These are phyloP conservation scores for Sordariomycetes sp. DNA, from an alignment of 2,329 filamentous ascomycete species.

Conservation along the genomic window DNA sequence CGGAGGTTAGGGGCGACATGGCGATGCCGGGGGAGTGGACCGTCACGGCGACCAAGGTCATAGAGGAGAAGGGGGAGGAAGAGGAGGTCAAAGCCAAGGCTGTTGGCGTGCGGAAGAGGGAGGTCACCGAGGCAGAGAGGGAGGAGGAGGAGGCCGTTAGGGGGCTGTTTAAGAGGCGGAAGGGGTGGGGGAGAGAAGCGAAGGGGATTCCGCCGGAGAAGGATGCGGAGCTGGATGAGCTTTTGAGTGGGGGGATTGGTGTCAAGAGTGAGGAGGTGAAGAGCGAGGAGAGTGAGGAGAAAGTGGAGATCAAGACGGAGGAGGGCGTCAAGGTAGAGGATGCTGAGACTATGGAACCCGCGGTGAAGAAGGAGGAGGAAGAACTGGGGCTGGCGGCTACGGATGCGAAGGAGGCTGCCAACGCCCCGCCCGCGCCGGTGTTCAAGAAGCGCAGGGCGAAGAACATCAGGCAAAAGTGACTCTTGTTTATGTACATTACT, in stretches of 20 bases:
- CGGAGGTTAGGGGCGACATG: constrained; percentile 65
- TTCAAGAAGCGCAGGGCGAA: constrained; percentile 74
- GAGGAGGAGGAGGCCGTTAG: constrained; percentile 47
- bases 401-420: constrained; percentile 6
- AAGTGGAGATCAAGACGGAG: constrained; percentile 14
- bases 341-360: neutral
- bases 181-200: constrained; percentile 38
- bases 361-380: constrained; percentile 15
- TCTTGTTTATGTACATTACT: neutral
- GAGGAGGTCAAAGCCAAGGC: constrained; percentile 31
- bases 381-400: constrained; percentile 23
- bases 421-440: constrained; percentile 37
- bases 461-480: constrained; percentile 44
- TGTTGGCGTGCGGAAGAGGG: constrained; percentile 49
- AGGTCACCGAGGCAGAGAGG: constrained; percentile 43
- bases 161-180: constrained; percentile 45
- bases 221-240: constrained; percentile 47
- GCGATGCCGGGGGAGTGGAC: constrained; percentile 87
- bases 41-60: constrained; percentile 48
- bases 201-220: constrained; percentile 32
- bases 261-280: constrained; percentile 10
- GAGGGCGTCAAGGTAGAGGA: constrained; percentile 14
- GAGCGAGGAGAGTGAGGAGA: constrained; percentile 12
- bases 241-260: constrained; percentile 29
- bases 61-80: constrained; percentile 28